Base-by-base conservation (phyloP, 2,329 filamentous ascomycete genomes). In the Hymenoscyphus linearis region DNA sequence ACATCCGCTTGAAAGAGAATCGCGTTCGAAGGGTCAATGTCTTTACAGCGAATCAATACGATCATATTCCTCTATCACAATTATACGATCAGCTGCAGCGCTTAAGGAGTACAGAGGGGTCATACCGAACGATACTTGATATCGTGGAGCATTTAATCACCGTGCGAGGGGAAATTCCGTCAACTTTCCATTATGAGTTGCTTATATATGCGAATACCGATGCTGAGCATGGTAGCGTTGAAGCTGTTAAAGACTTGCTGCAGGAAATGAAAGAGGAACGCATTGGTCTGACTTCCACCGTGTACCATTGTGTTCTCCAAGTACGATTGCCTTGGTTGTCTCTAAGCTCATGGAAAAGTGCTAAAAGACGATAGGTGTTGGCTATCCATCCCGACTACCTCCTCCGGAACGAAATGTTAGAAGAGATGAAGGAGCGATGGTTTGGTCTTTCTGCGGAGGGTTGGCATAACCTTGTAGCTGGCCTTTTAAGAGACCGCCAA, bases 361-460 rank as follows among this genome's bases (percentile, higher is more conserved):
- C 37, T 60, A 25, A 59, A 18, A 36, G 13, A n/a, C 16, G 25
- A 54, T 22, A 89, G 79, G 87, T 84, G 4, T 79, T 97, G 26
- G 85, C 90, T 0, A 84, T 95, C 9, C 95, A 98, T 72, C 91
- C 93, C 0, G 90, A 98, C 74, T 93, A 96, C 68, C 67, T 91
- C 5, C 77, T 95, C 26, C 86, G 92, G 37, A 82, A 84, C 58
- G 80, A 87, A 37, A 80, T 96, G 3, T 77, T 97, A 44, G 77
- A 84, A 59, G 86, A 87, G 60, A 91, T 95, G 88, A 84, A 85
- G 69, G 80, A 85, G 60, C 81, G 85, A 65, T 96, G 91, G 89
- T 81, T 89, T 58, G 76, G 78, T 9, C 76, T 90, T 9, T 84
- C 80, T 50, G 82, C 80, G 12, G 78, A 81, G 6, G 88, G 86